Base-by-base conservation (phyloP, 2,329 filamentous ascomycete species). In the Penicillium sp. region DNA sequence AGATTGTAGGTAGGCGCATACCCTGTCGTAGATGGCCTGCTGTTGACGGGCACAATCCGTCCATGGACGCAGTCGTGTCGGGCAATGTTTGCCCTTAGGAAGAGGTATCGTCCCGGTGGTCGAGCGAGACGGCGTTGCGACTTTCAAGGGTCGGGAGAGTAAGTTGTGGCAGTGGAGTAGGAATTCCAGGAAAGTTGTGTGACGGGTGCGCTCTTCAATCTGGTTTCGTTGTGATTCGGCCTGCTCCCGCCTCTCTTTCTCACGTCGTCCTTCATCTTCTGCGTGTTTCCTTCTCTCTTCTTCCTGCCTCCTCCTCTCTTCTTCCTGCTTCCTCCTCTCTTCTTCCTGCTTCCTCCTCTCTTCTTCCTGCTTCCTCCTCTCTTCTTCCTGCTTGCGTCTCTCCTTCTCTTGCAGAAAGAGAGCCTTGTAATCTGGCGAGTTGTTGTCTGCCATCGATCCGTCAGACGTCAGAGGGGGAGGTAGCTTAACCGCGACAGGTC, bases 11-110 rank as follows among this genome's bases (percentile, higher is more conserved):
- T 67, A 68, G 43, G 23, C 14, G 33, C 35, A 61, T 31, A 70
- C 59, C 18, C 48, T 33, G 8, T 55, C 33, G 31, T 65, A 68
- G 9, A 70, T 58, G 18, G 60, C 49, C 51, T 54, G 45, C 51
- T 68, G 58, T 47, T 43, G 3, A 4, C 6, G 23, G n/a, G 26
- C 18, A 56, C 54, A 70, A 29, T 68, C 59, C 15, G 45, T 50
- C 66, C 59, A 70, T 11, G 33, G 52, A 1, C 12, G 29, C 26
- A 69, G 57, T 43, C 50, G 41, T 33, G 37, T 27, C 1, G 61
- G 67, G 25, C 66, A 70, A 41, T 60, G 56, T 54, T 71, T 70
- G 8, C 60, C 61, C 9, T 40, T 60, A 6, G 60, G 65, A 7
- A 44, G 14, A 2, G 57, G 53, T 2, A 69, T 66, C 8, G 49